A percentile compares a stretch with the other conserved stretches of the same genome.
phyloP scores from a whole-genome alignment of 345 rosid genomes.

The Eucalyptus cloeziana region DNA sequence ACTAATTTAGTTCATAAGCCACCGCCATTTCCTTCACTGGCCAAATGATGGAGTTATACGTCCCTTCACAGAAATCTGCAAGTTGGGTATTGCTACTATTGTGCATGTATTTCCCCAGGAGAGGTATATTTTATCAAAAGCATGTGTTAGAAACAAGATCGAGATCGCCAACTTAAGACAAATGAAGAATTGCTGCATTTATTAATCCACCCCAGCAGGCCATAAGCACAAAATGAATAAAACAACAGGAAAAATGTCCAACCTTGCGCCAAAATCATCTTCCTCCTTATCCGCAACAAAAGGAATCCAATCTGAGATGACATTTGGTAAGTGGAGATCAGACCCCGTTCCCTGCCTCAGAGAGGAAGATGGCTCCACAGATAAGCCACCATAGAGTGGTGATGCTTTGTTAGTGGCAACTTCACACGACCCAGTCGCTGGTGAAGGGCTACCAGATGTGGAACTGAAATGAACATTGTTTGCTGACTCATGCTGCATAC shows the following conservation, averaged over 20 bases:
- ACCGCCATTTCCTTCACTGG: neutral
- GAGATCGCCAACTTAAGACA: neutral
- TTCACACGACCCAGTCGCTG: slow-evolving; percentile 5
- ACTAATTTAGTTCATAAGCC: neutral
- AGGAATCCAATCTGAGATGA: slow-evolving; percentile 87
- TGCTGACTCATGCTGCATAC: slow-evolving; percentile 6
- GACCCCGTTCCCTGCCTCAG: slow-evolving; percentile 19
- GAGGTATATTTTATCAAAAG: neutral
- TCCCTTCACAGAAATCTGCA: neutral
- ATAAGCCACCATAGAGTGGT: slow-evolving; percentile 5
- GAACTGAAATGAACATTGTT: slow-evolving; percentile 30
- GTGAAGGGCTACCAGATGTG: slow-evolving; percentile 24
- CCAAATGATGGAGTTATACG: neutral
- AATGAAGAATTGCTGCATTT: neutral
- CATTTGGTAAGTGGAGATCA: slow-evolving; percentile 37
- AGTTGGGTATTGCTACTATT: neutral
- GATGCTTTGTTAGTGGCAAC: slow-evolving; percentile 7
- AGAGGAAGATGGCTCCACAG: slow-evolving; percentile 18
- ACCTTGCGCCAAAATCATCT: slow-evolving; percentile 85
- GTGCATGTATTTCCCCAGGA: neutral
- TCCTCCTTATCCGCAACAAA: slow-evolving; percentile 28
- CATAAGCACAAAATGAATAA: neutral
- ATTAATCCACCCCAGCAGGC: neutral
- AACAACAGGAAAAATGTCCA: neutral
- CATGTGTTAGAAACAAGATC: neutral